Conservation (phyloP, 2,329 filamentous ascomycete species). For the Diplodia intermedia region DNA sequence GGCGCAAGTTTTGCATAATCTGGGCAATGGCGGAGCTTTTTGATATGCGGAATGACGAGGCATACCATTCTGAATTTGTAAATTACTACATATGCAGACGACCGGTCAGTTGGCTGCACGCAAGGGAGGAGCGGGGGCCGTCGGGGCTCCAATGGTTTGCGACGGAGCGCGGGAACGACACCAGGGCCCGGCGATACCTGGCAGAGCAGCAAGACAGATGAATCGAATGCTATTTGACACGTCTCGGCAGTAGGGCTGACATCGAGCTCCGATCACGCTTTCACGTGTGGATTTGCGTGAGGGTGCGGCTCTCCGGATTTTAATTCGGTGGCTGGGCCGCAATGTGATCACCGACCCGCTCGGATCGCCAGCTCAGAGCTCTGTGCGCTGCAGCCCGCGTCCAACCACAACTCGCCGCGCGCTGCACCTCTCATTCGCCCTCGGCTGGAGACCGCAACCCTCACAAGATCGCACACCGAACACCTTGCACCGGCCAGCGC, state of each 20-base stretch:
- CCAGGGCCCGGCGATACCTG: conserved; percentile 19
- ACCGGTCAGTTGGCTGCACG: conserved; percentile 23
- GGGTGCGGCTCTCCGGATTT: conserved; percentile 30
- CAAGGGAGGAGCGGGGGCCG: conserved; percentile 11
- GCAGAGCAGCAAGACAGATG: conserved; percentile 11
- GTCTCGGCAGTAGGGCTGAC: conserved; percentile 18
- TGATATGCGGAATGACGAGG: conserved; percentile 19
- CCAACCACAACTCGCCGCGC: conserved; percentile 26
- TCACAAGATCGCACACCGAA: conserved; percentile 21
- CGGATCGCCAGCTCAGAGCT: conserved; percentile 20
- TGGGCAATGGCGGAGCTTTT: conserved; percentile 24
- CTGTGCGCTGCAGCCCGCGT: conserved; percentile 25
- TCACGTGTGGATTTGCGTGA: conserved; percentile 26
- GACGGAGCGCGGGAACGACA: conserved; percentile 13
- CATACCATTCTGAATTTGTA: conserved; percentile 29
- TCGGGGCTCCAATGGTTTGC: conserved; percentile 5
- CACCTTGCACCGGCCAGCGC: conserved; percentile 23
- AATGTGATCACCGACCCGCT: conserved; percentile 11
- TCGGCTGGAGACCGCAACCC: conserved; percentile 20
- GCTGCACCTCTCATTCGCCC: conserved; percentile 32
- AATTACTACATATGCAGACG: conserved; percentile 32
- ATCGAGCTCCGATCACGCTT: background rate
- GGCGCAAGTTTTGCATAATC: conserved; percentile 27
- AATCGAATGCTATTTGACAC: conserved; percentile 13
- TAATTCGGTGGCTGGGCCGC: conserved; percentile 29